Conservation (phyloP, 495 filamentous ascomycete genomes). For the Lophium mytilinum region DNA sequence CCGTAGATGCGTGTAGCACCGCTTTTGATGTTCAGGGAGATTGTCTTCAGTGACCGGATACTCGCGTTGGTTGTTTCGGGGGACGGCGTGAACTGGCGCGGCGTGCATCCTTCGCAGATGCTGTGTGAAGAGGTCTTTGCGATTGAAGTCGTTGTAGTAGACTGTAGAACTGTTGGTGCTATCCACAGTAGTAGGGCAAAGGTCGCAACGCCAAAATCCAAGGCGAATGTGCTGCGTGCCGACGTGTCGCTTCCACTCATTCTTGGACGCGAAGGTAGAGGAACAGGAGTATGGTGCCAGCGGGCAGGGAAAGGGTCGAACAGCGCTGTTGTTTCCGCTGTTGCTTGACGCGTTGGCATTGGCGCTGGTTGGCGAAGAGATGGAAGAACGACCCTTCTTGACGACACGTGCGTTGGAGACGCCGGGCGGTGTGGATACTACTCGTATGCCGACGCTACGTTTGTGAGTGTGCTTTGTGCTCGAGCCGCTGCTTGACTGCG, state of each 20-base stretch:
- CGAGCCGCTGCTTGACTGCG: constrained; percentile 13
- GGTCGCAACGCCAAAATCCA: constrained; percentile 72
- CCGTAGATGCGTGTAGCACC: constrained; percentile 55
- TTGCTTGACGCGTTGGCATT: neutral
- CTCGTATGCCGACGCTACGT: constrained; percentile 5
- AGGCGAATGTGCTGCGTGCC: constrained; percentile 71
- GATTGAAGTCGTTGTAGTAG: constrained; percentile 66
- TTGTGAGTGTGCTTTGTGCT: neutral
- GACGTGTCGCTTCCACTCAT: constrained; percentile 95
- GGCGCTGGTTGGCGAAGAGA: neutral
- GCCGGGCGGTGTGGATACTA: neutral
- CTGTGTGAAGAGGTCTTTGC: constrained; percentile 89
- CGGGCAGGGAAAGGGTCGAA: constrained; percentile 69
- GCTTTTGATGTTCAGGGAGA: constrained; percentile 40
- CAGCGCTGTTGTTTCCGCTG: neutral
- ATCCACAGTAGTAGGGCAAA: constrained; percentile 47
- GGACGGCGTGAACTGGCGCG: constrained; percentile 9
- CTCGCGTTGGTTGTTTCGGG: neutral
- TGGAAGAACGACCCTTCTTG: constrained; percentile 3
- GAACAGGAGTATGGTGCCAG: constrained; percentile 76
- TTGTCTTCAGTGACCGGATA: constrained; percentile 24
- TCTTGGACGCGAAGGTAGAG: constrained; percentile 83
- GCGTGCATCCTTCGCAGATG: constrained; percentile 90
- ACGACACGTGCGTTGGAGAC: neutral
- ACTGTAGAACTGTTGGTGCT: constrained; percentile 28